Percentiles rank a stretch among this genome's conserved stretches.
phyloP scores from a whole-genome alignment of 176 grass and related monocot species.

The Otatea glauca region DNA sequence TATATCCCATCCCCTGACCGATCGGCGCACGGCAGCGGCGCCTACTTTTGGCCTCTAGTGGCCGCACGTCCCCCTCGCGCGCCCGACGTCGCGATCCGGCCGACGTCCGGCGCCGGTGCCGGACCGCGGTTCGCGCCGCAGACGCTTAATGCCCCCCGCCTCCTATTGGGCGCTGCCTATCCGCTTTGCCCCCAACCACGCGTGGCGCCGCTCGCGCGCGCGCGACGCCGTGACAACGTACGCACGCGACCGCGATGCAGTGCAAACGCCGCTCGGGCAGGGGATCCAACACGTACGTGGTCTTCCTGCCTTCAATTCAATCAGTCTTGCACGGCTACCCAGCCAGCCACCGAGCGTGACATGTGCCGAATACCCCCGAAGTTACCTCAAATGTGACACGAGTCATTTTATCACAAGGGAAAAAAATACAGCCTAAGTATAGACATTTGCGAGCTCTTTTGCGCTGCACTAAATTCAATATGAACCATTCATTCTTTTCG shows the following conservation, averaged over 20 bases:
- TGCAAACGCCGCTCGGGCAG: background rate
- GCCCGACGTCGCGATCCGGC: background rate
- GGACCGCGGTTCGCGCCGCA: background rate
- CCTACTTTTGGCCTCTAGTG: background rate
- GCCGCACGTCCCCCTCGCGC: background rate
- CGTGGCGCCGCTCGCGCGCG: background rate
- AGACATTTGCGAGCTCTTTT: background rate
- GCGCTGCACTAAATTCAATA: too few relatives aligned
- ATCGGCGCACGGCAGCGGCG: background rate
- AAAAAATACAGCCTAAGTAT: background rate
- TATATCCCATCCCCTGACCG: background rate
- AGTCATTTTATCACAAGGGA: background rate
- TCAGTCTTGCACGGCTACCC: background rate
- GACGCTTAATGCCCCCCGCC: background rate
- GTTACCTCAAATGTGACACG: background rate
- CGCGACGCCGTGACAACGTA: background rate
- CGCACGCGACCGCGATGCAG: background rate
- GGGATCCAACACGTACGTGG: conserved; percentile 8
- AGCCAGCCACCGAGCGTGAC: conserved; percentile 42
- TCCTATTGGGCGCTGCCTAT: background rate
- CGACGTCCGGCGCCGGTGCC: background rate
- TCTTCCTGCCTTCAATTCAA: background rate
- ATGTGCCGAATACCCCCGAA: conserved; percentile 38
- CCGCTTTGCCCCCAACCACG: too few relatives aligned
- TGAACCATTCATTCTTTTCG: too few relatives aligned